phyloP scores from a whole-genome alignment of 2,329 filamentous ascomycete species.

The Penicillium sp. region DNA sequence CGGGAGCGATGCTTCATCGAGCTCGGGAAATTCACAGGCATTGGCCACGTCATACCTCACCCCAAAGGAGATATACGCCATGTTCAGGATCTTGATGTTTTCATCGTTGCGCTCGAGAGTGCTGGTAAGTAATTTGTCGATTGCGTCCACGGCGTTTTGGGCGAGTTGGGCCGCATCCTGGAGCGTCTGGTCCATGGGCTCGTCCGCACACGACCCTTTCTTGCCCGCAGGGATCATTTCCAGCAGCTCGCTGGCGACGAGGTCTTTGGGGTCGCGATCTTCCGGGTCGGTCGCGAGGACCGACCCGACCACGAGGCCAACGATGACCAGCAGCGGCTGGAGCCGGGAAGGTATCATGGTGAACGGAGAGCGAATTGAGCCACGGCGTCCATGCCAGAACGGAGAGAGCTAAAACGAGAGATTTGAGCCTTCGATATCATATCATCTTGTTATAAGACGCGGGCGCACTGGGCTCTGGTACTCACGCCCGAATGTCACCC shows the following conservation, averaged over 20 bases:
- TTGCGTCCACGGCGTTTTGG: not conserved
- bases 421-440: too few relatives aligned
- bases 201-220: not conserved
- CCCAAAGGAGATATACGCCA: not conserved
- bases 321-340: not conserved
- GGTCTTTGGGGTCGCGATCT: not conserved
- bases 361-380: too few relatives aligned
- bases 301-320: not conserved
- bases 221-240: not conserved
- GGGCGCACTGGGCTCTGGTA: too few relatives aligned
- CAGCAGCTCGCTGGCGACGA: not conserved
- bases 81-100: not conserved
- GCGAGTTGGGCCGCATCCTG: not conserved
- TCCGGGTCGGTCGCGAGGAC: not conserved
- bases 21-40: not conserved
- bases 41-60: not conserved
- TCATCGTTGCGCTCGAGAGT: not conserved
- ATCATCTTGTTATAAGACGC: too few relatives aligned
- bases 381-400: too few relatives aligned
- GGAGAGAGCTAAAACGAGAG: too few relatives aligned
- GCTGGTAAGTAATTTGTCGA: not conserved
- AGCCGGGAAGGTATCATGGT: not conserved
- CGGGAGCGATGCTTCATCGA: not conserved
- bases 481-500: too few relatives aligned
- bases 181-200: not conserved